Evolutionary conservation across 106 monocot species (phyloP), one percentile per base, ranked within the genome.

Genomic region (Dendrobium chrysotoxum): DNA sequence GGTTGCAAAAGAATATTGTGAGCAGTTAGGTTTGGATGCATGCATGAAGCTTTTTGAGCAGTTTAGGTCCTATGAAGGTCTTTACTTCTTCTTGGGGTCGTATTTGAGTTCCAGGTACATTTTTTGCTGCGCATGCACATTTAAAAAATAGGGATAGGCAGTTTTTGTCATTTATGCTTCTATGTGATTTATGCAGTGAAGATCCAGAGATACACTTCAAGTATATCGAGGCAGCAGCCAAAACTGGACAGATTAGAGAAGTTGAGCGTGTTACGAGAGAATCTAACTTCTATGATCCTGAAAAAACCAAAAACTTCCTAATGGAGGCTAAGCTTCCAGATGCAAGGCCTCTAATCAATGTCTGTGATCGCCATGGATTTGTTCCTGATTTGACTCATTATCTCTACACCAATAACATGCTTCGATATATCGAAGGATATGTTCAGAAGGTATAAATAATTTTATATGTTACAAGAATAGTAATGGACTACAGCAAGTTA

Each of bases 251-350:
- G 80, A 91, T 98, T 45, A 98, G 95, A 83, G 98, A 98, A 85
- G 98, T 98, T 79, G 98, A 98, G 80, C 90, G 98, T 50, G 98
- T 98, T 30, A 98, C 98, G 46, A 92, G 98, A 80, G 98, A 98
- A 87, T 98, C 98, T 31, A 93, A 95, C 74, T 98, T 98, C 85
- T 98, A 98, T 89, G 98, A 98, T 54, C 78, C 98, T 70, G 95
- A 98, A 87, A 98, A 98, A 84, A 91, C 98, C 3, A 98, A 98
- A 81, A 95, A 95, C 73, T 95, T 98, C 79, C 77, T 98, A 41
- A 98, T 98, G 98, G 98, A 98, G 83, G 92, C 98, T 46, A 98
- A 98, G 67, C 91, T 98, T 81, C 98, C 98, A 30, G 98, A 98
- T 89, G 98, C 98, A 75, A 86, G 98, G 25, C 98, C 98, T 28